Evolutionary conservation across 441 rosid genomes (phyloP).

Genomic region (Erysimum pusillum): DNA sequence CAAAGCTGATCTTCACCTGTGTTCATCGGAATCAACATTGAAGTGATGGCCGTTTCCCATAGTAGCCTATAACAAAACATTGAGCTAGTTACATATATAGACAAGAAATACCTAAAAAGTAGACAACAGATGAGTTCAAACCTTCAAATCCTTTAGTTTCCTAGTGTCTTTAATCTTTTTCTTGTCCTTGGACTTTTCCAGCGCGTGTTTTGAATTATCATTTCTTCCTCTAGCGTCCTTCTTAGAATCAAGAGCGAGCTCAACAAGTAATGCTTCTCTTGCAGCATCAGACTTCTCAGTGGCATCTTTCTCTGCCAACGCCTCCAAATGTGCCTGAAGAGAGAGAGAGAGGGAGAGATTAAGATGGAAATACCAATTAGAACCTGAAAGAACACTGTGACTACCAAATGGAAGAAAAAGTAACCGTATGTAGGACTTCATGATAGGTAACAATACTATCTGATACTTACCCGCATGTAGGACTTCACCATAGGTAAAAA

Average conservation of each 20-base stretch:
- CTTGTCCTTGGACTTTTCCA: constrained; percentile 85
- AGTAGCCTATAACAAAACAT: constrained; percentile 56
- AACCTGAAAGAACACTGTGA: constrained; percentile 21
- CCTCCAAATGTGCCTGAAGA: constrained; percentile 81
- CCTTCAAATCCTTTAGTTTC: constrained; percentile 82
- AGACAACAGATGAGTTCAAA: constrained; percentile 38
- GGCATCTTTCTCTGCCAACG: constrained; percentile 93
- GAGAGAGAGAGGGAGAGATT: constrained; percentile 5
- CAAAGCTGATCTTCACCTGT: constrained; percentile 58
- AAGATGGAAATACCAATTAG: constrained; percentile 18
- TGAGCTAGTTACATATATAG: constrained; percentile 22
- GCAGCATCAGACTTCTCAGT: constrained; percentile 98
- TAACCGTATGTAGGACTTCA: constrained; percentile 76
- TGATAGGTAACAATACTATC: constrained; percentile 68
- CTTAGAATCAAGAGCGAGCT: constrained; percentile 90
- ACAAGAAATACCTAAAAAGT: constrained; percentile 16
- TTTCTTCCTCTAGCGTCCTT: constrained; percentile 68
- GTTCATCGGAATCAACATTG: constrained; percentile 58
- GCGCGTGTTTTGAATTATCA: constrained; percentile 64
- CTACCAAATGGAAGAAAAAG: constrained; percentile 33
- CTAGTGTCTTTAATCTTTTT: constrained; percentile 75
- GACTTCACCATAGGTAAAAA: constrained; percentile 79
- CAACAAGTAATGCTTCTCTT: constrained; percentile 89
- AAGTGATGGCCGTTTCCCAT: constrained; percentile 57
- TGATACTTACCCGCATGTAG: constrained; percentile 78